Conservation (phyloP, 2,329 filamentous ascomycete genomes). For the Scytalidium lignicola region DNA sequence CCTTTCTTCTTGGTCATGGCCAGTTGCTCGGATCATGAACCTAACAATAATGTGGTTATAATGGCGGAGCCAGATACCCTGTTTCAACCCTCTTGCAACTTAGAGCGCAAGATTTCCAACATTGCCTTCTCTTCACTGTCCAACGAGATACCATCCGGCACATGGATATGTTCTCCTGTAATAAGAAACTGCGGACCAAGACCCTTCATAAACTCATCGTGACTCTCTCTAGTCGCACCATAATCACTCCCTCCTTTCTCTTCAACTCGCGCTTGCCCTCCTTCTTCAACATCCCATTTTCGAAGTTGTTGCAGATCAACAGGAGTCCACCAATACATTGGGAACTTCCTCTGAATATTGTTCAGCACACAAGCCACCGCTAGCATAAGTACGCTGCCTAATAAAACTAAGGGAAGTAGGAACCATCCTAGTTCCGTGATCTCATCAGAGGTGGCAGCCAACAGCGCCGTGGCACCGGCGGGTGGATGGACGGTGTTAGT, state of each 20-base stretch:
- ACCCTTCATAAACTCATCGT: not conserved
- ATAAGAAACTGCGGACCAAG: not conserved
- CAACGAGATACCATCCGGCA: slow-evolving; percentile 16
- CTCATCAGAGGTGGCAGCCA: slow-evolving; percentile 56
- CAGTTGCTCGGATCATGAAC: too few species aligned
- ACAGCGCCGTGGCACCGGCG: slow-evolving; percentile 66
- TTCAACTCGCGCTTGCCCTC: not conserved
- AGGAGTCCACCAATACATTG: slow-evolving; percentile 64
- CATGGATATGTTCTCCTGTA: slow-evolving; percentile 6
- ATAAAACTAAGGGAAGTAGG: slow-evolving; percentile 55
- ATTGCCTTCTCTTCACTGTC: slow-evolving; percentile 16
- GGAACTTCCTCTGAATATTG: slow-evolving; percentile 60
- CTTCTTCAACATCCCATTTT: slow-evolving; percentile 8
- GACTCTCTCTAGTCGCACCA: not conserved
- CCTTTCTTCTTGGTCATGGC: too few species aligned
- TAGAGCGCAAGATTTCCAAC: slow-evolving; percentile 14
- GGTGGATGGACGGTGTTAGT: slow-evolving; percentile 72
- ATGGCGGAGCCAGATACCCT: too few species aligned
- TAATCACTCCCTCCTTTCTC: not conserved
- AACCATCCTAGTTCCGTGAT: slow-evolving; percentile 61
- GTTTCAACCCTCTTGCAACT: slow-evolving; percentile 4
- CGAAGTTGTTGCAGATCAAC: slow-evolving; percentile 6
- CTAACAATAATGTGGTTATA: too few species aligned
- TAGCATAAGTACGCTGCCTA: slow-evolving; percentile 59
- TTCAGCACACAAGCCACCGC: slow-evolving; percentile 59